A percentile compares a stretch with the other conserved stretches of the same genome.
phyloP scores from a whole-genome alignment of 2,329 filamentous ascomycete species.

The Hypoxylon sp. region DNA sequence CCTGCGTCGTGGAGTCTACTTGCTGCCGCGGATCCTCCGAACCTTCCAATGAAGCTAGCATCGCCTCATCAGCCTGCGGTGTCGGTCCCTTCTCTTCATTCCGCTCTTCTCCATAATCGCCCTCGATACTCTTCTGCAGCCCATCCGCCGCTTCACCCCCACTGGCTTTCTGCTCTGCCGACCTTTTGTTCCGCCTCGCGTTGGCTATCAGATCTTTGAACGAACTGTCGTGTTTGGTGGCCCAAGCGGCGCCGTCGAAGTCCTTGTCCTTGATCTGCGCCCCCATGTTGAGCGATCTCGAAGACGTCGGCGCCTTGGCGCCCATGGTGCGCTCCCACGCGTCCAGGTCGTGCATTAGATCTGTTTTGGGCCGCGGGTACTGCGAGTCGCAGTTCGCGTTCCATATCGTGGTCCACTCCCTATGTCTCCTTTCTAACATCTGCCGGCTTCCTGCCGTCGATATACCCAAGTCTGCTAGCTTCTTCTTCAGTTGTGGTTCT shows the following conservation, averaged over 20 bases:
- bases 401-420: slow-evolving; percentile 95
- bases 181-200: slow-evolving; percentile 70
- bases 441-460: slow-evolving; percentile 75
- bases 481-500: slow-evolving; percentile 81
- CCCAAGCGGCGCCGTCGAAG: slow-evolving; percentile 85
- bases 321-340: slow-evolving; percentile 89
- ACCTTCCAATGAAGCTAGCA: slow-evolving; percentile 21
- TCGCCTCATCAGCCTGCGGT: slow-evolving; percentile 26
- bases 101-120: slow-evolving; percentile 27
- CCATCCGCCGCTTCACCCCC: slow-evolving; percentile 42
- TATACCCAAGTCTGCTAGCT: slow-evolving; percentile 83
- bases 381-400: slow-evolving; percentile 96
- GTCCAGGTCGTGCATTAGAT: slow-evolving; percentile 83
- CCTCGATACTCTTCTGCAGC: slow-evolving; percentile 14
- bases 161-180: slow-evolving; percentile 52
- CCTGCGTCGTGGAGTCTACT: neutral
- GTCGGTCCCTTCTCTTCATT: slow-evolving; percentile 14
- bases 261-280: slow-evolving; percentile 83
- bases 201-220: slow-evolving; percentile 85
- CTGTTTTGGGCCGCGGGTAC: slow-evolving; percentile 74
- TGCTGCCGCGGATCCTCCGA: slow-evolving; percentile 8
- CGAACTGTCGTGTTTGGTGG: slow-evolving; percentile 75
- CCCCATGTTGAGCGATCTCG: slow-evolving; percentile 55
- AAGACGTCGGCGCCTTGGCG: slow-evolving; percentile 61
- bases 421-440: slow-evolving; percentile 83